phyloP scores from a whole-genome alignment of 371 early-diverging fungal genomes.

The Entomophthora muscae region DNA sequence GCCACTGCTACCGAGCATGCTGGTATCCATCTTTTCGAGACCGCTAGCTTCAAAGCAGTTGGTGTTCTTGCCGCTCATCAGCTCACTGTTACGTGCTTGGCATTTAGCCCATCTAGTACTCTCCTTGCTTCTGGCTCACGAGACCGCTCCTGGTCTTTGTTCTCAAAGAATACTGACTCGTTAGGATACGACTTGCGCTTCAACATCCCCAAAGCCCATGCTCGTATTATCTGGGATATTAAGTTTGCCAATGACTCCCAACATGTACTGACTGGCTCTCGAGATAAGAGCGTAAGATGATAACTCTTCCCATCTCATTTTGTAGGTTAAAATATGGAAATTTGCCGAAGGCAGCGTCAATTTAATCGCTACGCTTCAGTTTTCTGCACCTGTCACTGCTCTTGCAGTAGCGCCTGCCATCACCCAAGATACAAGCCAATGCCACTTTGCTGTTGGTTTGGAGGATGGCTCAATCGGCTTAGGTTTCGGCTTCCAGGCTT shows the following conservation, averaged over 20 bases:
- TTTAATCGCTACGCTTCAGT: slow-evolving; percentile 36
- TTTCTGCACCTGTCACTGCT: slow-evolving; percentile 57
- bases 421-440: slow-evolving; percentile 21
- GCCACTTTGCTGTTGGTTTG: slow-evolving; percentile 62
- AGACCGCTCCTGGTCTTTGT: slow-evolving; percentile 81
- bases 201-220: slow-evolving; percentile 57
- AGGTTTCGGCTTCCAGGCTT: slow-evolving; percentile 16
- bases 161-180: slow-evolving; percentile 19
- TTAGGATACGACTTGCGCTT: slow-evolving; percentile 26
- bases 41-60: slow-evolving; percentile 50
- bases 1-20: slow-evolving; percentile 61
- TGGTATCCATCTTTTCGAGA: slow-evolving; percentile 49
- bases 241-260: slow-evolving; percentile 60
- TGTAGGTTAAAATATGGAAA: slow-evolving; percentile 57
- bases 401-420: slow-evolving; percentile 48
- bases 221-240: slow-evolving; percentile 88
- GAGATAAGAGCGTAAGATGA: slow-evolving; percentile 63
- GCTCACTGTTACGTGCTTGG: slow-evolving; percentile 66
- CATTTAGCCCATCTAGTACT: slow-evolving; percentile 55
- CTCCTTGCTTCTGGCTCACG: slow-evolving; percentile 65
- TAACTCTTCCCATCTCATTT: slow-evolving; percentile 1
- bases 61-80: slow-evolving; percentile 49
- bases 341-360: slow-evolving; percentile 9
- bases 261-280: slow-evolving; percentile 76
- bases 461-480: slow-evolving; percentile 59